phyloP scores from a whole-genome alignment of 1,139 yeast species.

The Suhomyces terraborum region DNA sequence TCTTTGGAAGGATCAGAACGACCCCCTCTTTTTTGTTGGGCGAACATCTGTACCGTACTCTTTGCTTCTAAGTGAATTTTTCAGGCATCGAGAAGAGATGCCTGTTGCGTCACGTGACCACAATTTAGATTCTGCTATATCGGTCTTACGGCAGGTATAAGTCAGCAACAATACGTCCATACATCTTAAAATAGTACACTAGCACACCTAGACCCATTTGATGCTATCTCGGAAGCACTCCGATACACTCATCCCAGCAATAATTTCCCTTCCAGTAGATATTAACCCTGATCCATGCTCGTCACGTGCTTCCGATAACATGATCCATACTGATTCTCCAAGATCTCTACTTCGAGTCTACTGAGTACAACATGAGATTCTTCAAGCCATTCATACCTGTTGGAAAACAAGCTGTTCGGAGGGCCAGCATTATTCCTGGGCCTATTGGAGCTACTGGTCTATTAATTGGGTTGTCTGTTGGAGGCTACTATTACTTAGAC shows the following conservation, averaged over 20 bases:
- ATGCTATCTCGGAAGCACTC: too few species aligned
- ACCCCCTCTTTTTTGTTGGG: slow-evolving; percentile 2
- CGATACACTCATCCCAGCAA: too few species aligned
- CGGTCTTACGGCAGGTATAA: too few species aligned
- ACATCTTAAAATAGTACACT: neutral
- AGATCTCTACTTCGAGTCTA: neutral
- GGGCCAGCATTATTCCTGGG: slow-evolving; percentile 33
- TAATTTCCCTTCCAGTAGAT: too few species aligned
- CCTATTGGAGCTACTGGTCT: slow-evolving; percentile 29
- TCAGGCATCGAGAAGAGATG: slow-evolving; percentile 9
- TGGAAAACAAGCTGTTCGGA: slow-evolving; percentile 8
- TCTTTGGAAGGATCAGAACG: slow-evolving; percentile 21
- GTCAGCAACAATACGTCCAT: too few species aligned
- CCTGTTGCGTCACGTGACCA: slow-evolving; percentile 4
- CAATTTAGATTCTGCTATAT: neutral
- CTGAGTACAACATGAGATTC: slow-evolving; percentile 4
- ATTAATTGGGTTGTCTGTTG: slow-evolving; percentile 29
- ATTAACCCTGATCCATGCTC: too few species aligned
- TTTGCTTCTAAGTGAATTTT: slow-evolving; percentile 8
- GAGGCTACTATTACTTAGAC: slow-evolving; percentile 58
- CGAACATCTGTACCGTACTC: slow-evolving; percentile 1
- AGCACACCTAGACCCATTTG: too few species aligned
- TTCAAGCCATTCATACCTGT: slow-evolving; percentile 5
- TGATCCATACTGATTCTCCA: neutral
- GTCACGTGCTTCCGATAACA: neutral